Conservation (phyloP, 163 green algal species). For the Scenedesmus sp. region DNA sequence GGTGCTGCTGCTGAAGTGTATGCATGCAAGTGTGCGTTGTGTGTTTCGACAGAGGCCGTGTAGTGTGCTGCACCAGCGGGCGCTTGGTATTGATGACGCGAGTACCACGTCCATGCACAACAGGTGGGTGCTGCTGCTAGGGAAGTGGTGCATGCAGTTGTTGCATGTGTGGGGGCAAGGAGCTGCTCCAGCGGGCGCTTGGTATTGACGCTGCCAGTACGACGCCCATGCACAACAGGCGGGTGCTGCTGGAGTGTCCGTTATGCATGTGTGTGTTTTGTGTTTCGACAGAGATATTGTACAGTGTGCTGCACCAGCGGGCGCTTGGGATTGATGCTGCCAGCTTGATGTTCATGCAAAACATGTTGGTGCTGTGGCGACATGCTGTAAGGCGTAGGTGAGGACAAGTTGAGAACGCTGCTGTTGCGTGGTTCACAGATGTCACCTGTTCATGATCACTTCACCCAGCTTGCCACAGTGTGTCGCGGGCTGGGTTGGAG, state of each 20-base stretch:
- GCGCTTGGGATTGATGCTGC: constrained; percentile 42
- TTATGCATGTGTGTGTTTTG: too few species aligned
- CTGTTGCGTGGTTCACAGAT: not conserved
- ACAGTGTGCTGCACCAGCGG: constrained; percentile 17
- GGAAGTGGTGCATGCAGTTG: not conserved
- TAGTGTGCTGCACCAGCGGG: constrained; percentile 29
- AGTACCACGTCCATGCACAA: not conserved
- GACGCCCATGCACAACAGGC: constrained; percentile 48
- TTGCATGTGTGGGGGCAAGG: not conserved
- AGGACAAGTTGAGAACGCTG: not conserved
- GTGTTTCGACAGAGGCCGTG: too few species aligned
- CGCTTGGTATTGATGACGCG: constrained; percentile 25
- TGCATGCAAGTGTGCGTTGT: too few species aligned
- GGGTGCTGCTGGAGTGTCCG: not conserved
- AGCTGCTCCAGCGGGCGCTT: constrained; percentile 60
- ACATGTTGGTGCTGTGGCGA: not conserved
- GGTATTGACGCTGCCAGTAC: constrained; percentile 35
- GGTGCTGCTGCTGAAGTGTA: not conserved
- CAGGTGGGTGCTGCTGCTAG: not conserved
- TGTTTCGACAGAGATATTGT: too few species aligned
- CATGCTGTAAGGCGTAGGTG: too few species aligned
- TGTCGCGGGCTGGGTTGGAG: not conserved
- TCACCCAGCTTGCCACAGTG: not conserved
- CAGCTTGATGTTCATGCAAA: not conserved
- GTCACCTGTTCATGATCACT: not conserved